Conservation (phyloP, 192 early-diverging fungal species). For the Podila epigama region DNA sequence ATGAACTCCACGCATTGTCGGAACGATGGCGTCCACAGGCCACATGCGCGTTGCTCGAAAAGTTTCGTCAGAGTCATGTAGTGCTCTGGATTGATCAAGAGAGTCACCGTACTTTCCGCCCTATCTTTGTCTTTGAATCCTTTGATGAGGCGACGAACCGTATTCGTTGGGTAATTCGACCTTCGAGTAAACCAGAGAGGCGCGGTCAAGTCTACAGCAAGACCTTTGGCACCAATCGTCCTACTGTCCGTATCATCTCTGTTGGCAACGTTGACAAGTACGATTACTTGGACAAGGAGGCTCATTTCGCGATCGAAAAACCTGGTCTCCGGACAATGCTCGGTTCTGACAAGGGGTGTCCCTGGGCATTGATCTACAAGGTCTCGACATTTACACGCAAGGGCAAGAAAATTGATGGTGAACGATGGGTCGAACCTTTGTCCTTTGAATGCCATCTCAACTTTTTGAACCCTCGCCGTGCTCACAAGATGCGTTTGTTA, state of each 20-base stretch:
- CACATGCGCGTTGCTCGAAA: constrained; percentile 36
- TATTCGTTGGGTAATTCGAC: constrained; percentile 40
- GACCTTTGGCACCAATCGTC: constrained; percentile 51
- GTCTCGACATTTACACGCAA: constrained; percentile 51
- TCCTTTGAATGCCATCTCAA: constrained; percentile 52
- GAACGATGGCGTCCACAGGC: constrained; percentile 44
- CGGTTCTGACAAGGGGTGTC: constrained; percentile 45
- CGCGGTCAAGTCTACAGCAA: constrained; percentile 50
- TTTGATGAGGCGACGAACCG: constrained; percentile 52
- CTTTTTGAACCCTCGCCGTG: constrained; percentile 52
- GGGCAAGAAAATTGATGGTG: constrained; percentile 50
- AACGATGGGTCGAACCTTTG: constrained; percentile 46
- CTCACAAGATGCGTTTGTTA: constrained; percentile 40
- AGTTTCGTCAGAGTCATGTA: constrained; percentile 33
- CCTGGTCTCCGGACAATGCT: constrained; percentile 46
- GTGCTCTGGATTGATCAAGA: constrained; percentile 55
- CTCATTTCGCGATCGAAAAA: constrained; percentile 46
- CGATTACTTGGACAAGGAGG: constrained; percentile 56
- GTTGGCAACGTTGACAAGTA: constrained; percentile 48
- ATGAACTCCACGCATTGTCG: constrained; percentile 39
- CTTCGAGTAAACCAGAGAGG: constrained; percentile 15
- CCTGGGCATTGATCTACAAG: constrained; percentile 52
- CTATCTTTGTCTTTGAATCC: constrained; percentile 48
- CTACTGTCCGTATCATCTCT: constrained; percentile 50
- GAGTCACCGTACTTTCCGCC: constrained; percentile 50